Conservation (phyloP, 2,329 filamentous ascomycete genomes). For the Ceratocystis cacaofunesta region DNA sequence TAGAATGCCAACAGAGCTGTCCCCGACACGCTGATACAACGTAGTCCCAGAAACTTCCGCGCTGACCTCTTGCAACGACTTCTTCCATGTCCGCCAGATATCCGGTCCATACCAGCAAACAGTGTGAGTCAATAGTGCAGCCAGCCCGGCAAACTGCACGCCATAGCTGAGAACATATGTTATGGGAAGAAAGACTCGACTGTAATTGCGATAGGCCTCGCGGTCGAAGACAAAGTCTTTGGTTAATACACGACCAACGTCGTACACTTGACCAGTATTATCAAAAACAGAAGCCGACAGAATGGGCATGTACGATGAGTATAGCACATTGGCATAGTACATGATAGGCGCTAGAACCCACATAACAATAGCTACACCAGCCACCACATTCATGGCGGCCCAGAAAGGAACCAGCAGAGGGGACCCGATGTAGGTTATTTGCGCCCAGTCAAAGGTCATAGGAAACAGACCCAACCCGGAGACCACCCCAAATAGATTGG, state of each 20-base stretch:
- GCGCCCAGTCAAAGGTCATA: constrained; percentile 81
- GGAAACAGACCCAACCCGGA: constrained; percentile 74
- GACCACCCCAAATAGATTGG: constrained; percentile 74
- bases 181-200: constrained; percentile 69
- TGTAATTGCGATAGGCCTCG: constrained; percentile 65
- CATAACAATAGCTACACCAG: constrained; percentile 67
- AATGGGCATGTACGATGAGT: constrained; percentile 74
- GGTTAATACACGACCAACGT: constrained; percentile 68
- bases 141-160: constrained; percentile 69
- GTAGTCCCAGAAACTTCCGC: constrained; percentile 30
- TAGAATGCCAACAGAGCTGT: constrained; percentile 13
- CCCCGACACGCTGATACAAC: constrained; percentile 38
- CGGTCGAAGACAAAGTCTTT: constrained; percentile 63
- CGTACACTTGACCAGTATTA: constrained; percentile 64
- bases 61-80: constrained; percentile 49
- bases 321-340: constrained; percentile 68
- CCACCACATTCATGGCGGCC: constrained; percentile 73
- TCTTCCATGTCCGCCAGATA: constrained; percentile 62
- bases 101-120: constrained; percentile 72
- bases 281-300: constrained; percentile 75
- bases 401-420: constrained; percentile 73
- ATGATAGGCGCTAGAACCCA: constrained; percentile 68
- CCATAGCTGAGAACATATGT: constrained; percentile 80
- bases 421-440: constrained; percentile 77
- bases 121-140: constrained; percentile 67